Conservation (phyloP, 371 early-diverging fungal species). For the Amoeboaphelidium protococcarum region DNA sequence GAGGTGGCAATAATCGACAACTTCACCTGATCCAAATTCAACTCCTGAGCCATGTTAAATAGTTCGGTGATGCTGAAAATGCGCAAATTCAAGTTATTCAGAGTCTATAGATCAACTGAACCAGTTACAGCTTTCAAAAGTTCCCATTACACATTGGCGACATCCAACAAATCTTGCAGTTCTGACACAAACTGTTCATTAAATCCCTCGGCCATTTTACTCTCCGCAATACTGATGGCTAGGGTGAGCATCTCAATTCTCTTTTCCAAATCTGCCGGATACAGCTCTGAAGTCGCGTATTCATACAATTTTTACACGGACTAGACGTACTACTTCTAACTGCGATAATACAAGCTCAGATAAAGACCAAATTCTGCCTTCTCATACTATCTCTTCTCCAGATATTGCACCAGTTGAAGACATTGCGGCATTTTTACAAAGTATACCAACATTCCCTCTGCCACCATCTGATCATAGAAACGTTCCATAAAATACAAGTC, state of each 20-base stretch:
- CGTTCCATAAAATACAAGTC: too few species aligned
- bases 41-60: background rate
- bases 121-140: background rate
- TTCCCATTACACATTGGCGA: background rate
- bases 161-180: background rate
- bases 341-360: background rate
- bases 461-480: too few species aligned
- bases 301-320: background rate
- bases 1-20: too few species aligned
- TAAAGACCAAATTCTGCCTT: background rate
- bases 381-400: background rate
- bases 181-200: background rate
- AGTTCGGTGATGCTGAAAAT: background rate
- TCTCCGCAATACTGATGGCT: background rate
- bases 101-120: background rate
- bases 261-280: background rate
- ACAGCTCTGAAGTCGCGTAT: background rate
- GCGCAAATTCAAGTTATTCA: background rate
- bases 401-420: background rate
- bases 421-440: too few species aligned
- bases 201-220: background rate
- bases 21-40: background rate
- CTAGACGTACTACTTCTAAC: background rate
- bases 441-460: too few species aligned
- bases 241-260: background rate